Evolutionary conservation across 176 grass and related monocot genomes (phyloP).

Genomic region (Puccinellia tenuiflora): DNA sequence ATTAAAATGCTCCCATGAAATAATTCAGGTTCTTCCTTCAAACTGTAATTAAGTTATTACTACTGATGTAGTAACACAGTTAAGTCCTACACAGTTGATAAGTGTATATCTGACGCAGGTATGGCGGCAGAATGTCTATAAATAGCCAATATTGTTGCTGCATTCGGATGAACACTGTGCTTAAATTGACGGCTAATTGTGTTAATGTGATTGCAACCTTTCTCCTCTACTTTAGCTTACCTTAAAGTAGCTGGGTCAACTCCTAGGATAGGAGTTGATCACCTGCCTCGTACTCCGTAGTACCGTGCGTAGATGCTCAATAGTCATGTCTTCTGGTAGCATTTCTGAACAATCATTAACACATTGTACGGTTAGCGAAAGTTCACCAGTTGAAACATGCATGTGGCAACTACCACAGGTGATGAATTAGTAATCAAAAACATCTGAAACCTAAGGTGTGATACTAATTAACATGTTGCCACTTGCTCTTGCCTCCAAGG

Average conservation of each 20-base stretch:
- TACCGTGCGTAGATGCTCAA: background rate
- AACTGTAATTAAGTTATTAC: background rate
- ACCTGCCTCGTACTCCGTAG: background rate
- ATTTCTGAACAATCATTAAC: background rate
- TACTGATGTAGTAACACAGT: background rate
- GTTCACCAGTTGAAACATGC: background rate
- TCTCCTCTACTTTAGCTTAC: background rate
- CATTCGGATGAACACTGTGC: background rate
- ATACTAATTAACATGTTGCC: background rate
- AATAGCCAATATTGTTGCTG: background rate
- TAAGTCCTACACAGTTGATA: background rate
- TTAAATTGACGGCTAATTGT: conserved; percentile 2
- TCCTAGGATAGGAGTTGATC: conserved; percentile 29
- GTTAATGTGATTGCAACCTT: conserved; percentile 26
- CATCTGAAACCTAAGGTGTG: background rate
- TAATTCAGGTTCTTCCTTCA: background rate
- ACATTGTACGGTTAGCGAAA: background rate
- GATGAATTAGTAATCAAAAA: background rate
- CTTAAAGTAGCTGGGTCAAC: conserved; percentile 19
- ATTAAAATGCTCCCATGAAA: background rate
- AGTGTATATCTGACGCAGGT: background rate
- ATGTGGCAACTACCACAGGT: background rate
- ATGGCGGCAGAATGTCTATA: background rate
- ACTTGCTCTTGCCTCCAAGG: background rate
- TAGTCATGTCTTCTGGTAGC: background rate